Evolutionary conservation across 805 yeast genomes (phyloP).

Genomic region (Crinitomyces ghanaensis): DNA sequence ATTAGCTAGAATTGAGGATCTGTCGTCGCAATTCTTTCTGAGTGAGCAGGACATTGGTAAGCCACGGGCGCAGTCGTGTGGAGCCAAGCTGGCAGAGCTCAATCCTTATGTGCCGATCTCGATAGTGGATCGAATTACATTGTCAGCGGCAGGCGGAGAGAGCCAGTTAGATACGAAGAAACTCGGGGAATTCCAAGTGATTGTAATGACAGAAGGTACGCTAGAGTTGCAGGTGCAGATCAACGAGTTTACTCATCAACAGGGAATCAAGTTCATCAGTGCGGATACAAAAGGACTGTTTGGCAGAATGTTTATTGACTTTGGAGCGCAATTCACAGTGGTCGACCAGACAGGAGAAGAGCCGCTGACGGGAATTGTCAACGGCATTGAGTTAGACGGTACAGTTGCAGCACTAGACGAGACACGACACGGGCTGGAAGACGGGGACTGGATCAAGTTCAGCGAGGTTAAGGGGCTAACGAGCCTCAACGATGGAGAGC

Average conservation of each 20-base stretch:
- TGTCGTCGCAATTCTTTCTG: conserved; percentile 84
- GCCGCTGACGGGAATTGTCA: conserved; percentile 73
- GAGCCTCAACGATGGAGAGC: conserved; percentile 58
- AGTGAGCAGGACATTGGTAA: conserved; percentile 61
- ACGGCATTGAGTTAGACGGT: conserved; percentile 80
- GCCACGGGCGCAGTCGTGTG: conserved; percentile 64
- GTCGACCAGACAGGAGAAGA: conserved; percentile 90
- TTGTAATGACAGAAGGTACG: conserved; percentile 63
- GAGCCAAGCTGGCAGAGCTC: conserved; percentile 61
- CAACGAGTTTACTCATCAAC: conserved; percentile 61
- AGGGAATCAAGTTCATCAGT: conserved; percentile 66
- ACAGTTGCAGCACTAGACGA: conserved; percentile 91
- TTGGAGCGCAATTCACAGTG: conserved; percentile 71
- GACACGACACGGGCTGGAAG: conserved; percentile 85
- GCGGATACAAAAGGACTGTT: conserved; percentile 81
- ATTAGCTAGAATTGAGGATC: conserved; percentile 53
- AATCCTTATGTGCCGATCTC: conserved; percentile 84
- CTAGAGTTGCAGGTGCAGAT: conserved; percentile 66
- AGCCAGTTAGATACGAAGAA: conserved; percentile 44
- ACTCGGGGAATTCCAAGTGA: conserved; percentile 60
- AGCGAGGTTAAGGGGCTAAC: conserved; percentile 75
- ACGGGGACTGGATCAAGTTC: conserved; percentile 82
- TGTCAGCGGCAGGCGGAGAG: too few relatives aligned
- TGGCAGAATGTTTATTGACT: conserved; percentile 81
- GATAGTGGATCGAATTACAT: conserved; percentile 37